Base-by-base conservation (phyloP, 2,329 filamentous ascomycete species). In the Fusarium subglutinans region DNA sequence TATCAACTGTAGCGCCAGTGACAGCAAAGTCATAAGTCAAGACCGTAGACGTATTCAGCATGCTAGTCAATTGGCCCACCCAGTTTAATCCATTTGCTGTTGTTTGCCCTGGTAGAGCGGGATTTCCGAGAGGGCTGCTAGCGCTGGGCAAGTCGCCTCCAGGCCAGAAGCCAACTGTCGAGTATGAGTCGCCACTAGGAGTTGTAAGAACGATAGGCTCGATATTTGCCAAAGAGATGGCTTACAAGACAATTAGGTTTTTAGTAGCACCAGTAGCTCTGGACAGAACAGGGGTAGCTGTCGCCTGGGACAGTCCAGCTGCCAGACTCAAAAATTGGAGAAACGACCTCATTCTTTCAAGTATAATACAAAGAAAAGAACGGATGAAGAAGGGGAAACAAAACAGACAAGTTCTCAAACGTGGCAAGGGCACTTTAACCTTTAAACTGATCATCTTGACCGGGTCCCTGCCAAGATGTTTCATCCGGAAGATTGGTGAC, bases 1-100 rank as follows among this genome's bases (percentile, higher is more conserved):
- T 66, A 15, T 73, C 70, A 40, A 74, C 68, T 0, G 72, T 75
- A 24, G 70, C 70, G 7, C 72, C 70, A 28, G 68, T 64, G 5
- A 75, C 70, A 33, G 67, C 72, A 47, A 75, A 75, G 38, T 75
- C 67, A 18, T 75, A 69, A 11, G 70, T 59, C 6, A 73, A 22
- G 7, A 75, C 20, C 18, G 55, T 14, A 6, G 70, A 65, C 7
- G 61, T 71, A 17, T 73, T 75, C 12, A 73, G 22, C 18, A 45
- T 33, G 18, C 61, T 56, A 3, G 69, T 73, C 7, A 71, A 45
- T 15, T 73, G 55, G n/a, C 64, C 72, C 10, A 70, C 67, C 70
- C 72, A 75, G 64, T 73, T 75, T 9, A 73, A 37, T 15, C 72
- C 70, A 37, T 72, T 72, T 15, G 51, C 63, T 0, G 70, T 75